phyloP scores from a whole-genome alignment of 163 green algal species.

The Chlorella variabilis region DNA sequence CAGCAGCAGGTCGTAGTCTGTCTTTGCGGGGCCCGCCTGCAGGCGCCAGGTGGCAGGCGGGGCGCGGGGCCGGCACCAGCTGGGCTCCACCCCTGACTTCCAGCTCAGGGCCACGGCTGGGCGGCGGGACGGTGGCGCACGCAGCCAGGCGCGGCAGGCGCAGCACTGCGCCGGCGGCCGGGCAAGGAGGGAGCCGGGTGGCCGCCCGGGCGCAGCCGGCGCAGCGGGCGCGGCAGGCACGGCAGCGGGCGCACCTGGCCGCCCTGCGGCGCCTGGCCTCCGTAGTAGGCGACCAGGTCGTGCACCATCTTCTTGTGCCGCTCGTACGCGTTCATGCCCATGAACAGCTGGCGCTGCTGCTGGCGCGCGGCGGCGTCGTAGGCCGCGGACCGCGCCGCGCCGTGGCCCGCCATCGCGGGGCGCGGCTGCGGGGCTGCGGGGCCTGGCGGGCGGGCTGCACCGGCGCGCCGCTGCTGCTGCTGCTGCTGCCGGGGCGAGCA shows the following conservation, averaged over 20 bases:
- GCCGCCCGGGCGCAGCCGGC: no score
- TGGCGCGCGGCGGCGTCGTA: conserved; percentile 24
- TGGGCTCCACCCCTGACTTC: no score
- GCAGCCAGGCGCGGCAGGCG: not conserved
- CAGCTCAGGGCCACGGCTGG: no score
- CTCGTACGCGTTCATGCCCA: conserved; percentile 50
- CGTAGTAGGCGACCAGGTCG: conserved; percentile 44
- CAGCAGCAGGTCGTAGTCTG: conserved; percentile 50
- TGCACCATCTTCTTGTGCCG: conserved; percentile 54
- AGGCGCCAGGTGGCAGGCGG: not conserved
- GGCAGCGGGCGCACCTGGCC: not conserved
- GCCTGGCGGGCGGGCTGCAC: no score
- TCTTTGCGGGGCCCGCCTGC: conserved; percentile 35
- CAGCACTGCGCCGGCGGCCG: no score
- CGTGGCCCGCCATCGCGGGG: not conserved
- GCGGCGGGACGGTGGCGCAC: no score
- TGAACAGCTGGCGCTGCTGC: conserved; percentile 33
- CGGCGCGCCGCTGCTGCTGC: not conserved
- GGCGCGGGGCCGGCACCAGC: not conserved
- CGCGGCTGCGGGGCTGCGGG: no score
- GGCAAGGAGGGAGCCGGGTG: no score
- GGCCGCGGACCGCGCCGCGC: not conserved
- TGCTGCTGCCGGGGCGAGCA: not conserved
- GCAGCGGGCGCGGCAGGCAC: no score
- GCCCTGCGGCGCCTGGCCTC: conserved; percentile 6